These are phyloP conservation scores for Dryas octopetala DNA, from an alignment of 306 rosid species.

Conservation along the genomic window DNA sequence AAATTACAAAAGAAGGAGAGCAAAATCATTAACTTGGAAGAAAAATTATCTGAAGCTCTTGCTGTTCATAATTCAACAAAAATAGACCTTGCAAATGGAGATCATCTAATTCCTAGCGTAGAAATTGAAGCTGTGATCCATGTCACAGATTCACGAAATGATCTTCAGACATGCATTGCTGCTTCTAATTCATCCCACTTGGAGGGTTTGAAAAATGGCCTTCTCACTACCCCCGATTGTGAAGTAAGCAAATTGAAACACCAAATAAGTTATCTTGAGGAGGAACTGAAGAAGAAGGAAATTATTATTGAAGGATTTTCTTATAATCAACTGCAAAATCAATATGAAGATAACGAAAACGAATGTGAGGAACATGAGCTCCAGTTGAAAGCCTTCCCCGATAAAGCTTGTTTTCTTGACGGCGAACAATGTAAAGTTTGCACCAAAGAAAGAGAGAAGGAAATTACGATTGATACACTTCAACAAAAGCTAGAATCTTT, in stretches of 20 bases:
- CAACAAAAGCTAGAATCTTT: background rate
- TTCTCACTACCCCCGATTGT: background rate
- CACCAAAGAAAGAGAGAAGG: background rate
- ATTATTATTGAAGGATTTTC: conserved; percentile 3
- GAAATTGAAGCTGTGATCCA: conserved; percentile 23
- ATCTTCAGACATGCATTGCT: no score
- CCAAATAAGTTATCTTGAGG: conserved; percentile 2
- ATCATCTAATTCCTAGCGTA: conserved; percentile 7
- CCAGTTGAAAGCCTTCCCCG: background rate
- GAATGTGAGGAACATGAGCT: background rate
- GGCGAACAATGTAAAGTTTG: background rate
- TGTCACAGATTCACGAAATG: conserved; percentile 7
- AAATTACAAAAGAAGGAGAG: conserved; percentile 32
- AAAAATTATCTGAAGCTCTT: conserved; percentile 39
- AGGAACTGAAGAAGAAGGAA: conserved; percentile 9
- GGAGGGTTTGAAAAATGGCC: background rate
- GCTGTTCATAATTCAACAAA: conserved; percentile 6
- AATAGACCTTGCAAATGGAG: background rate
- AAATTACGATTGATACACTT: background rate
- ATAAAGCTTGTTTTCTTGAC: conserved; percentile 9
- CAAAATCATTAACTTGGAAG: conserved; percentile 33
- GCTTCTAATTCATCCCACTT: no score
- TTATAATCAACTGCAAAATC: background rate
- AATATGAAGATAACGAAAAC: background rate
- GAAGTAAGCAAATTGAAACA: conserved; percentile 8